These are phyloP conservation scores for Schizosaccharomyces lindneri DNA, from an alignment of 805 yeast species.

Conservation along the genomic window DNA sequence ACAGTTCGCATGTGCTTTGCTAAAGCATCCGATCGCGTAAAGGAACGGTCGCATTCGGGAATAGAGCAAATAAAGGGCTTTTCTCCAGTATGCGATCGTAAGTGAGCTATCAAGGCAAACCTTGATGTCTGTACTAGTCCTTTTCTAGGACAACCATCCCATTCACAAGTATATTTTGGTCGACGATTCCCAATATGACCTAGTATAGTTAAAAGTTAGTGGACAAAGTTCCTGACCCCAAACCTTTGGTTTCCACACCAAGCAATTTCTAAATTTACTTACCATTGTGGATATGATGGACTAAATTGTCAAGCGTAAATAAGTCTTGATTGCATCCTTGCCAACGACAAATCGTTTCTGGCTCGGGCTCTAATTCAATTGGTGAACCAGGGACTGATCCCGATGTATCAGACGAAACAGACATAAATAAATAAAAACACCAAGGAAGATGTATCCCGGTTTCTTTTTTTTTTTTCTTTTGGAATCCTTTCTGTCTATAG, in stretches of 20 bases:
- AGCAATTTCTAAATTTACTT: background rate
- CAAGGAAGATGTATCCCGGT: background rate
- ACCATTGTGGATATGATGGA: constrained; percentile 17
- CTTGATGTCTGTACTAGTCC: constrained; percentile 29
- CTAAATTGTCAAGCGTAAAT: constrained; percentile 17
- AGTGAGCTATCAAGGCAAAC: constrained; percentile 35
- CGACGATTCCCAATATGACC: constrained; percentile 16
- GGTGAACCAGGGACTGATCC: constrained; percentile 10
- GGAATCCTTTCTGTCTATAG: no score
- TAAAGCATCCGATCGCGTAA: constrained; percentile 35
- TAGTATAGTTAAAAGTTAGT: background rate
- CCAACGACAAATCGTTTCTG: constrained; percentile 18
- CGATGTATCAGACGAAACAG: constrained; percentile 4
- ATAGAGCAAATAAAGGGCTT: constrained; percentile 38
- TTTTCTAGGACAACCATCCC: constrained; percentile 32
- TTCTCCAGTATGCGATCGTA: constrained; percentile 42
- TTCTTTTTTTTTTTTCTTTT: no score
- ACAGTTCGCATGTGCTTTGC: constrained; percentile 37
- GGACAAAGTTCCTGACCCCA: no score
- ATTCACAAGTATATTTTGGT: constrained; percentile 27
- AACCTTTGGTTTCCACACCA: no score
- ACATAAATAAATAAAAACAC: background rate
- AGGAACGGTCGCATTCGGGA: constrained; percentile 39
- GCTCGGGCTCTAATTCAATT: constrained; percentile 9
- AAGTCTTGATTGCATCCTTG: constrained; percentile 14